These are phyloP conservation scores for Trypanosoma vivax DNA, from an alignment of 208 protist genomes.

Conservation along the genomic window DNA sequence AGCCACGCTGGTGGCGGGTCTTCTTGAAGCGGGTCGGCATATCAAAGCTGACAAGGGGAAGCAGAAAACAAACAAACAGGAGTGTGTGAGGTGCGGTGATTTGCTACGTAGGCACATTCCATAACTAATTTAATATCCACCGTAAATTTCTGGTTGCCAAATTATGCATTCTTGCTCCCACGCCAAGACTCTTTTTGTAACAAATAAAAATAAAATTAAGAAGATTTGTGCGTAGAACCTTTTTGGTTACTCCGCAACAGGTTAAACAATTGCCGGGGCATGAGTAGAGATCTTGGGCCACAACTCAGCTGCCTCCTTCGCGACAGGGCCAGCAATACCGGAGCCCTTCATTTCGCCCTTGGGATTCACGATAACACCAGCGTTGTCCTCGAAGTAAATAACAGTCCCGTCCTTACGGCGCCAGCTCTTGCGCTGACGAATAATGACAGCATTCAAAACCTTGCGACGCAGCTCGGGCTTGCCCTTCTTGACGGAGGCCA, in stretches of 20 bases:
- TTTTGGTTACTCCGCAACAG: too few species aligned
- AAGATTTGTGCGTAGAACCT: conserved; percentile 1
- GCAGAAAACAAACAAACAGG: too few species aligned
- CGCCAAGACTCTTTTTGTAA: too few species aligned
- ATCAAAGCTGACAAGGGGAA: conserved; percentile 4
- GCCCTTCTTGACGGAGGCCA: conserved; percentile 99
- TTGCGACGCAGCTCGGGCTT: conserved; percentile 99
- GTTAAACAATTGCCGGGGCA: conserved; percentile 95
- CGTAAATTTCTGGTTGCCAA: too few species aligned
- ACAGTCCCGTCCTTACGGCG: conserved; percentile 97
- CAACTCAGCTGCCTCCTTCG: conserved; percentile 99
- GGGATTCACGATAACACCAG: conserved; percentile 99
- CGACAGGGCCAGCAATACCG: conserved; percentile 98
- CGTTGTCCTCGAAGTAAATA: conserved; percentile 99
- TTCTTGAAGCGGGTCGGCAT: conserved; percentile 92
- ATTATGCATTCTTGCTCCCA: too few species aligned
- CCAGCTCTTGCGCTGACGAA: conserved; percentile 99
- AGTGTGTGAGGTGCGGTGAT: too few species aligned
- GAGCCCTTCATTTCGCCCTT: conserved; percentile 99
- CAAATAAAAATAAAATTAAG: too few species aligned
- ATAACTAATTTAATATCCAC: too few species aligned
- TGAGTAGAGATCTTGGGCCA: conserved; percentile 99
- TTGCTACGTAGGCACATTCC: too few species aligned
- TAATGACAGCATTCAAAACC: conserved; percentile 96
- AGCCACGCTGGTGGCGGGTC: conserved; percentile 89